Conservation (phyloP, 225 moss, liverwort and hornwort genomes). For the Physcomitrellopsis africana region DNA sequence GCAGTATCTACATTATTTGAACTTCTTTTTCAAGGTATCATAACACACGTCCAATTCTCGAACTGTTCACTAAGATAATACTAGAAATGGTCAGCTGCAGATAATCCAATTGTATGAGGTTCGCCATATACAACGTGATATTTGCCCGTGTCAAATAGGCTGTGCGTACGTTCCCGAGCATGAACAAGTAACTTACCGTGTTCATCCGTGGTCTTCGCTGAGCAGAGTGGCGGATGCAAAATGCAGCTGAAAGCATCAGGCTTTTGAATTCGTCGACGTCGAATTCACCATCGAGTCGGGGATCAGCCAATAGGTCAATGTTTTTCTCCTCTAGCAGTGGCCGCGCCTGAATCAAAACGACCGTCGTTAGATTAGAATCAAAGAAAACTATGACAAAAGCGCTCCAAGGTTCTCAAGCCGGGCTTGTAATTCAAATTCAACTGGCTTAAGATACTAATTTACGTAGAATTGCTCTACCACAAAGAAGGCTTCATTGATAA, state of each 20-base stretch:
- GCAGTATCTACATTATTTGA: background rate
- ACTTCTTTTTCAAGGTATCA: too few species aligned
- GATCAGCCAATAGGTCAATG: slow-evolving; percentile 46
- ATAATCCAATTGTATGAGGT: background rate
- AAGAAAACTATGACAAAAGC: background rate
- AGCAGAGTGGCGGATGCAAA: slow-evolving; percentile 59
- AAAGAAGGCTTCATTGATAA: background rate
- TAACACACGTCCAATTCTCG: background rate
- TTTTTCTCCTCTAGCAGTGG: slow-evolving; percentile 52
- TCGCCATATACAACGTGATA: background rate
- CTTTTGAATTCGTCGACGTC: slow-evolving; percentile 51
- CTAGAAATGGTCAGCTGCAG: background rate
- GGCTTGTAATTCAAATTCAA: background rate
- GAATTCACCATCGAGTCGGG: slow-evolving; percentile 44
- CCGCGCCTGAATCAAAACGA: slow-evolving; percentile 46
- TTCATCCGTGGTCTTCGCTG: slow-evolving; percentile 62
- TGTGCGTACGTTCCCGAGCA: slow-evolving; percentile 11
- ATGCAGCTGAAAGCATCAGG: slow-evolving; percentile 63
- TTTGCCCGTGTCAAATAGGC: slow-evolving; percentile 9
- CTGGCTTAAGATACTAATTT: background rate
- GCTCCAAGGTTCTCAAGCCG: too few species aligned
- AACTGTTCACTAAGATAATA: background rate
- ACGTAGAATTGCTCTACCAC: background rate
- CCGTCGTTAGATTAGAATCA: background rate
- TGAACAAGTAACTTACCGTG: slow-evolving; percentile 38